Conservation (phyloP, 148 eudicot genomes). For the Cornus kousa region DNA sequence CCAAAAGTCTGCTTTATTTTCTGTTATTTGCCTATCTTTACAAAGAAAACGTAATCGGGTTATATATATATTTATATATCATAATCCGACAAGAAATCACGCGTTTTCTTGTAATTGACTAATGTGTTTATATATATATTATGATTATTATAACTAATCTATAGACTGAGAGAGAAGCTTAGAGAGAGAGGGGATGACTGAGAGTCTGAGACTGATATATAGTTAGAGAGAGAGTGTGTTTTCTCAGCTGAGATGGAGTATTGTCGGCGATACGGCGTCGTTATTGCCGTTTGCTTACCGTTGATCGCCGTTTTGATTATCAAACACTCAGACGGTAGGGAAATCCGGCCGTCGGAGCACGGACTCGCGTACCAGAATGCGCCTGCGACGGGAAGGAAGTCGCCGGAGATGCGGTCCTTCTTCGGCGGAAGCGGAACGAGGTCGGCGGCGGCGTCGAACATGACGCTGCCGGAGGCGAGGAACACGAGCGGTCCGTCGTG, state of each 20-base stretch:
- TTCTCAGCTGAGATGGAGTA: not conserved
- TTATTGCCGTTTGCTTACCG: not conserved
- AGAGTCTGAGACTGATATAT: not conserved
- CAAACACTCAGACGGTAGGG: constrained; percentile 8
- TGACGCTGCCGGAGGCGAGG: constrained; percentile 26
- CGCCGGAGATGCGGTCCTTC: constrained; percentile 18
- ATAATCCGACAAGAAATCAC: too few species aligned
- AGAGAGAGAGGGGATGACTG: not conserved
- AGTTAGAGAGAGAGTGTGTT: not conserved
- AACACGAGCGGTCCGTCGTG: constrained; percentile 23
- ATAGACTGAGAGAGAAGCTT: not conserved
- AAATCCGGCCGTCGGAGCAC: constrained; percentile 37
- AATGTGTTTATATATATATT: too few species aligned
- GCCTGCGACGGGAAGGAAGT: constrained; percentile 5
- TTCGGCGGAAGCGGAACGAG: constrained; percentile 6
- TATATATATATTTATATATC: too few species aligned
- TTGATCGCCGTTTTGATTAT: not conserved
- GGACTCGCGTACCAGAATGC: constrained; percentile 20
- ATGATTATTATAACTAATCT: not conserved
- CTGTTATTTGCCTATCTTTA: too few species aligned
- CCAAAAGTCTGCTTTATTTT: too few species aligned
- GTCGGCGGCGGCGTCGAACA: not conserved
- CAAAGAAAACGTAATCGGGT: too few species aligned
- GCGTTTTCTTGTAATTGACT: too few species aligned
- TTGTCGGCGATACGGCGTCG: not conserved